Evolutionary conservation across 2,329 filamentous ascomycete species (phyloP), one percentile per base, ranked within the genome.

Genomic region (Colletotrichum melonis): DNA sequence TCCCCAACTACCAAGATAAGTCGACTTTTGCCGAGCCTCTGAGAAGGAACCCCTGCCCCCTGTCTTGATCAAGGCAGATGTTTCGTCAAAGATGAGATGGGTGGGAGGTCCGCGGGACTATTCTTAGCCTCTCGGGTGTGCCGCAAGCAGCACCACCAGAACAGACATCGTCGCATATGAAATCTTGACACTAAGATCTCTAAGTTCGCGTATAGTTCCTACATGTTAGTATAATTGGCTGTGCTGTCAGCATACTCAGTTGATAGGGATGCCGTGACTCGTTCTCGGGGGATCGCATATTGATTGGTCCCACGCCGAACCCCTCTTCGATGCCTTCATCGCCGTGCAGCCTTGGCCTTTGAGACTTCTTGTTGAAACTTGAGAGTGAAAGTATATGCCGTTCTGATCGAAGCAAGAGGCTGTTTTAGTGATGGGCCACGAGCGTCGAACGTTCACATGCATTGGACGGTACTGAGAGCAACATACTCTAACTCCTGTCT

Each of bases 291-390:
- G 38, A 3, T 42, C 12, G 35, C 24, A 12, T 14, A 30, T 9
- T 58, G 24, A 30, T 9, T 58, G 24, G 38, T 14, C 38, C 46
- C 38, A 22, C 22, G 3, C 22, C 32, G 32, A 42, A 42, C 16
- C 54, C 35, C 30, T 59, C 42, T 28, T 22, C 9, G 6, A 6
- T 5, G 26, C 19, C 59, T 42, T 19, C 24, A 19, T 28, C n/a
- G 11, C 19, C 42, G 8, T 4, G 49, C 26, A 63, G 7, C 26
- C 24, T 52, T 54, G 38, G 46, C 68, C n/a, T 3, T 14, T 19
- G 63, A 66, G 42, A 60, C 55, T 55, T 60, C 63, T 12, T 55
- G 19, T 69, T 32, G 55, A 70, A 70, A 70, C 68, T 19, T 67
- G n/a, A 6, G 19, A 9, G 35, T 26, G 24, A 70, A 49, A 70